phyloP scores from a whole-genome alignment of 2,329 filamentous ascomycete genomes.

The Raffaelea deltoideospora region DNA sequence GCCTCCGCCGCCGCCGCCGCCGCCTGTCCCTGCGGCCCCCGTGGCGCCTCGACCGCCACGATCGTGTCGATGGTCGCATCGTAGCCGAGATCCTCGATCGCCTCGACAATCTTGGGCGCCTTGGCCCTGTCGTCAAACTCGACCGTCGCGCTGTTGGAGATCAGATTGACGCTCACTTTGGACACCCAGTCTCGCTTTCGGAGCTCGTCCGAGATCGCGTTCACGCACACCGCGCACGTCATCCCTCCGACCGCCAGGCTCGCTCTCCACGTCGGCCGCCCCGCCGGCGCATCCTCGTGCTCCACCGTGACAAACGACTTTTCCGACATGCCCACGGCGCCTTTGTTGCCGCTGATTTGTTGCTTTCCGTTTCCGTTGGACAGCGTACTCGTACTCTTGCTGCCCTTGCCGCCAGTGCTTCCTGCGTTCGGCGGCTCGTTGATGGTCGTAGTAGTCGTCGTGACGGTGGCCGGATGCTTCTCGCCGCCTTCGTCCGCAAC shows the following conservation, averaged over 20 bases:
- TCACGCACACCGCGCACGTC: conserved; percentile 57
- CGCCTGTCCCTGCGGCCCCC: conserved; percentile 1
- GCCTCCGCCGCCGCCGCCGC: neutral
- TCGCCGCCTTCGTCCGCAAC: neutral
- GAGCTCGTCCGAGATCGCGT: conserved; percentile 45
- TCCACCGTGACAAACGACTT: conserved; percentile 20
- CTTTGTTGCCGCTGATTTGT: neutral
- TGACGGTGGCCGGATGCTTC: neutral
- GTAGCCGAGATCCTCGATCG: conserved; percentile 50
- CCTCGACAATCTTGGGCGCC: conserved; percentile 31
- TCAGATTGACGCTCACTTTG: conserved; percentile 45
- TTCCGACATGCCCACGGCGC: conserved; percentile 5
- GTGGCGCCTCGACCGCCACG: conserved; percentile 18
- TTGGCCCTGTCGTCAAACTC: conserved; percentile 34
- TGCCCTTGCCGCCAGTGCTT: too few species aligned
- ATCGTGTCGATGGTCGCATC: conserved; percentile 44
- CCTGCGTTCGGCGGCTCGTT: too few species aligned
- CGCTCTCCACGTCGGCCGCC: conserved; percentile 28
- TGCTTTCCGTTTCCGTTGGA: neutral
- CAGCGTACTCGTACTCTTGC: neutral
- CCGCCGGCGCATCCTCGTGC: conserved; percentile 15
- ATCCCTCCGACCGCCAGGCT: conserved; percentile 53
- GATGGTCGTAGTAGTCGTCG: neutral
- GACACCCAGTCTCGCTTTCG: conserved; percentile 42
- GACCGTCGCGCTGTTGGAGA: conserved; percentile 51